Percentiles rank a stretch among this genome's conserved stretches.
These are phyloP conservation scores for Magnolia officinalis DNA, from an alignment of 164 flowering plant species.

Conservation along the genomic window DNA sequence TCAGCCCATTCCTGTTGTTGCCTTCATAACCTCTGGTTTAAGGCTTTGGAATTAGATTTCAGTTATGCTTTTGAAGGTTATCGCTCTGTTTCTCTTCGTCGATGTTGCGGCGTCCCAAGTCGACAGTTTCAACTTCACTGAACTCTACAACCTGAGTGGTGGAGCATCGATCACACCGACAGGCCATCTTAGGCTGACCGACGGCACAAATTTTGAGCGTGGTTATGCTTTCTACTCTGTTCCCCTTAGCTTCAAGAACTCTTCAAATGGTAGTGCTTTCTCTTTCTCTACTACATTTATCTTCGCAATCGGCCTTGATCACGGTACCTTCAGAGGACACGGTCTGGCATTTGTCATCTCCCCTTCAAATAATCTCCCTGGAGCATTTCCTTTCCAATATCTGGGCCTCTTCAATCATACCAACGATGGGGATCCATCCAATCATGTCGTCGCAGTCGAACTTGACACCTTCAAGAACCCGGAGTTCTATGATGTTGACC, in stretches of 20 bases:
- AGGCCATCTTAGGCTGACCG: neutral
- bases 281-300: neutral
- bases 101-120: neutral
- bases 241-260: neutral
- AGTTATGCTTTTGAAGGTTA: neutral
- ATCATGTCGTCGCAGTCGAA: conserved; percentile 8
- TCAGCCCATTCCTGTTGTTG: too few species aligned
- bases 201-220: neutral
- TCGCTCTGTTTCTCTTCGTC: neutral
- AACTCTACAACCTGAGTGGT: neutral
- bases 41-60: too few species aligned
- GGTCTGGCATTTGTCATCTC: conserved; percentile 4
- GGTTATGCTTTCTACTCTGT: neutral
- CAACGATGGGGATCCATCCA: neutral
- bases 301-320: neutral
- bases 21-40: too few species aligned
- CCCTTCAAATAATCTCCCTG: neutral
- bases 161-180: neutral
- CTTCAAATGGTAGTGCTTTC: neutral
- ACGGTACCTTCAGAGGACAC: neutral
- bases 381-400: neutral
- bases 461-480: neutral
- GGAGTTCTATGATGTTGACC: neutral
- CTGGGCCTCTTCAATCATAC: conserved; percentile 3
- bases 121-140: neutral